A percentile compares a stretch with the other conserved stretches of the same genome.
Conservation (phyloP, 2,329 filamentous ascomycete genomes). For the Arachnomyces sp. region DNA sequence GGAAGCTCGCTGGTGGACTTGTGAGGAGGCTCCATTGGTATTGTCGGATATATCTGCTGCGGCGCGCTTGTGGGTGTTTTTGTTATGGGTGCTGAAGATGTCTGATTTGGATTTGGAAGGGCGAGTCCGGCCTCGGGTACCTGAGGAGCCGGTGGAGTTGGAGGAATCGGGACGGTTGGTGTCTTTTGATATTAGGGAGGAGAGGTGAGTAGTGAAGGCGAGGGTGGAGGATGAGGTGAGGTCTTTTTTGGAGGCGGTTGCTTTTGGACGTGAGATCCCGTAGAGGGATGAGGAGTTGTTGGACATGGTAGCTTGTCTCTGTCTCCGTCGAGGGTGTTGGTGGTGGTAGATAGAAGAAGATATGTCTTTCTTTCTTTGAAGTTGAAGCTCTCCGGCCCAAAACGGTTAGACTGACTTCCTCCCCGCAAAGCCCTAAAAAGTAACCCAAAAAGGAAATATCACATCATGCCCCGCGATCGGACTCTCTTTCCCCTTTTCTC, state of each 20-base stretch:
- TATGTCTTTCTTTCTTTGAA: too few species aligned
- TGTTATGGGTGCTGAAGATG: slow-evolving; percentile 62
- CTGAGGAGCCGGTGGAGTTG: slow-evolving; percentile 36
- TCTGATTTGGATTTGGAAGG: slow-evolving; percentile 54
- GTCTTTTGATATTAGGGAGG: slow-evolving; percentile 63
- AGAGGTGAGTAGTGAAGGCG: slow-evolving; percentile 81
- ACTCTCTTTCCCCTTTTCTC: not conserved
- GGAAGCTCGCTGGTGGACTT: slow-evolving; percentile 53
- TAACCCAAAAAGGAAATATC: not conserved
- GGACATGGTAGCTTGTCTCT: too few species aligned
- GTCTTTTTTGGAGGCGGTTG: slow-evolving; percentile 51
- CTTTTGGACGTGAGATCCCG: slow-evolving; percentile 64
- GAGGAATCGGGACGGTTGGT: slow-evolving; percentile 11
- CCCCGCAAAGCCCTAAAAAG: too few species aligned
- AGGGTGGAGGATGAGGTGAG: slow-evolving; percentile 64
- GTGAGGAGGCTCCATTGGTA: slow-evolving; percentile 48
- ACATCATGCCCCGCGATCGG: slow-evolving; percentile 2
- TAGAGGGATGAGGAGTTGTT: slow-evolving; percentile 50
- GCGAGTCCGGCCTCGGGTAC: slow-evolving; percentile 33
- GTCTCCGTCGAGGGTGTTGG: too few species aligned
- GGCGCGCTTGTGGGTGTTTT: slow-evolving; percentile 55
- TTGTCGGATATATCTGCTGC: slow-evolving; percentile 50
- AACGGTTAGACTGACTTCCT: too few species aligned
- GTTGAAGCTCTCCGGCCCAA: too few species aligned
- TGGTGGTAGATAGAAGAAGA: too few species aligned